Base-by-base conservation (phyloP, 495 filamentous ascomycete genomes). In the Penicillium diatomitis region DNA sequence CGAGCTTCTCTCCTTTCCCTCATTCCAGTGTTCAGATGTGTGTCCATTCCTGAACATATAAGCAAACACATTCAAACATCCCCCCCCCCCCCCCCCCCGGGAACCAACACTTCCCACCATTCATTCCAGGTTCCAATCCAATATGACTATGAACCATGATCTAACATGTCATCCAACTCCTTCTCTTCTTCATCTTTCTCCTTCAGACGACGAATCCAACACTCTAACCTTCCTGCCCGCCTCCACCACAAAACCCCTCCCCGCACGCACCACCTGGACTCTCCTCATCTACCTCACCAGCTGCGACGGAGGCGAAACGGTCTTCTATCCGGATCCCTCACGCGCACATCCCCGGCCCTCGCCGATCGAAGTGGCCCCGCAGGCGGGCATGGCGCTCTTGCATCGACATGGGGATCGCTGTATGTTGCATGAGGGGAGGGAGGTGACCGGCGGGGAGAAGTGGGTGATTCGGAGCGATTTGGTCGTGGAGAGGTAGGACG, bases 391-490 rank as follows among this genome's bases (percentile, higher is more conserved):
- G 77, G 77, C 87, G 38, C 67, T 96, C 20, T 69, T 97, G 38
- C 91, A 97, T 70, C 86, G 84, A 33, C 91, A 97, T 67, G 91
- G 91, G 1, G 78, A 87, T 51, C 81, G 87, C 41, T 96, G 91
- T 66, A 79, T 96, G 75, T 66, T 96, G 44, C 91, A 96, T 68
- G 90, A 97, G 64, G 89, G 89, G 6, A 75, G 73, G 50, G 79
- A 92, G 56, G 90, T 96, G 0, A 77, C 63, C 0, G 72, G 75
- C 38, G 91, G 90, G 9, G 89, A 95, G 64, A 96, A 96, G 63
- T 96, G 90, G 90, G 83, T 97, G 45, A 75, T 96, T 44, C 72
- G 91, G 47, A 95, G 84, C 44, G 91, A 96, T 73, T 65, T 96
- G 47, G 89, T 89, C 56, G 82, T 95, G 12, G 78, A 60, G 55